Conservation (phyloP, 257 asterid species). For the Linaria vulgaris region DNA sequence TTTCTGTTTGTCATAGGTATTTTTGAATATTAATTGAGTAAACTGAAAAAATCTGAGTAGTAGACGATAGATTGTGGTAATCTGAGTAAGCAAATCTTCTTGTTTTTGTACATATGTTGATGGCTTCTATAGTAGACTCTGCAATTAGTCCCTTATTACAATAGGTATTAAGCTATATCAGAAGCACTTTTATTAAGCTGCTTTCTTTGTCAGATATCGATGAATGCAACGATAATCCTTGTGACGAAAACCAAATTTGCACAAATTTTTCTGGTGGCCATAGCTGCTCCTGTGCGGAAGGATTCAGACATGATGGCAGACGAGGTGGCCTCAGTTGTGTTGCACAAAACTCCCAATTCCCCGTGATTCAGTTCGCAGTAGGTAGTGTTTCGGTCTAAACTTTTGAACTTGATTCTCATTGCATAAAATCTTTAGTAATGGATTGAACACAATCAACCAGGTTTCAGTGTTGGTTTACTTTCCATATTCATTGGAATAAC, state of each 20-base stretch:
- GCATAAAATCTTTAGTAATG: neutral
- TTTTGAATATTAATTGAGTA: no score
- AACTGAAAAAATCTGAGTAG: no score
- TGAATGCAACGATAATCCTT: slow-evolving; percentile 6
- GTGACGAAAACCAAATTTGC: slow-evolving; percentile 2
- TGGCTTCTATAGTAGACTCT: no score
- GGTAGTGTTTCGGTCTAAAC: neutral
- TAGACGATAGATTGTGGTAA: no score
- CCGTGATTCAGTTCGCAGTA: neutral
- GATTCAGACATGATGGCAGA: neutral
- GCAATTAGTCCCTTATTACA: no score
- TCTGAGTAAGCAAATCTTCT: no score
- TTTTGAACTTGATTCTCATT: neutral
- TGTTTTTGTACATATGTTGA: no score
- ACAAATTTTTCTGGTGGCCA: neutral
- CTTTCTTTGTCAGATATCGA: neutral
- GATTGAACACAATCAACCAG: neutral
- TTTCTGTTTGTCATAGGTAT: no score
- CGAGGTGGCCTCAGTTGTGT: neutral
- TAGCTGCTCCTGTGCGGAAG: slow-evolving; percentile 3
- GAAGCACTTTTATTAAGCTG: no score
- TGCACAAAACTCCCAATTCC: neutral
- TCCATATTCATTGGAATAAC: slow-evolving; percentile 1
- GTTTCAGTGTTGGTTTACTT: slow-evolving; percentile 5
- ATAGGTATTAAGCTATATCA: no score